These are phyloP conservation scores for Paramecium octaurelia DNA, from an alignment of 73 alveolate species.

Conservation along the genomic window DNA sequence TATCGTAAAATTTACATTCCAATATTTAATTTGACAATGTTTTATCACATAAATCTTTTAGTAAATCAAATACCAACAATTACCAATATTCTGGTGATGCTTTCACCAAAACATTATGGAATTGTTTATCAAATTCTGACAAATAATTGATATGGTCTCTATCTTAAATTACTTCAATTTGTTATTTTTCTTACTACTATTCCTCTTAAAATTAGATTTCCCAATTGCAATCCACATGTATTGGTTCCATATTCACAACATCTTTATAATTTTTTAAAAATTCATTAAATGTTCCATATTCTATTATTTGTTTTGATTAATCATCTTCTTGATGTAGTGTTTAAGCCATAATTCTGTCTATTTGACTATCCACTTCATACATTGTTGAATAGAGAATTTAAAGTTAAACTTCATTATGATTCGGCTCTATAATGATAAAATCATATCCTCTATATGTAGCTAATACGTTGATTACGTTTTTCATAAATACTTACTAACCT, in stretches of 20 bases:
- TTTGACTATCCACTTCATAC: background rate
- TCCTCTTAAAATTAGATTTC: background rate
- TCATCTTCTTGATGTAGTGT: conserved; percentile 1
- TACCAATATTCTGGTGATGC: conserved; percentile 19
- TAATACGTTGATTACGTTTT: background rate
- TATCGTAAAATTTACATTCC: conserved; percentile 40
- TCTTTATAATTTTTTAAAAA: background rate
- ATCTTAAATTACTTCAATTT: background rate
- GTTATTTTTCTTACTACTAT: background rate
- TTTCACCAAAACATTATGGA: background rate
- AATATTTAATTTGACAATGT: background rate
- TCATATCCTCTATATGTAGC: conserved; percentile 6
- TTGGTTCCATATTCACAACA: background rate
- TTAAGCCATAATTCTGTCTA: background rate
- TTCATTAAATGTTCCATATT: conserved; percentile 32
- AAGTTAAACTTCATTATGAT: background rate
- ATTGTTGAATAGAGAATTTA: background rate
- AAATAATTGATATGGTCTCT: conserved; percentile 7
- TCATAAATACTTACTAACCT: background rate
- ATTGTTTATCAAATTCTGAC: background rate
- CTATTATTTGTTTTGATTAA: background rate
- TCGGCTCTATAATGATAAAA: background rate
- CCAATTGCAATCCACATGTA: background rate
- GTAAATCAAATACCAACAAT: background rate
- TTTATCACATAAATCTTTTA: conserved; percentile 11